Evolutionary conservation across 768 basidiomycete species (phyloP).

Genomic region (Rickenella mellea): DNA sequence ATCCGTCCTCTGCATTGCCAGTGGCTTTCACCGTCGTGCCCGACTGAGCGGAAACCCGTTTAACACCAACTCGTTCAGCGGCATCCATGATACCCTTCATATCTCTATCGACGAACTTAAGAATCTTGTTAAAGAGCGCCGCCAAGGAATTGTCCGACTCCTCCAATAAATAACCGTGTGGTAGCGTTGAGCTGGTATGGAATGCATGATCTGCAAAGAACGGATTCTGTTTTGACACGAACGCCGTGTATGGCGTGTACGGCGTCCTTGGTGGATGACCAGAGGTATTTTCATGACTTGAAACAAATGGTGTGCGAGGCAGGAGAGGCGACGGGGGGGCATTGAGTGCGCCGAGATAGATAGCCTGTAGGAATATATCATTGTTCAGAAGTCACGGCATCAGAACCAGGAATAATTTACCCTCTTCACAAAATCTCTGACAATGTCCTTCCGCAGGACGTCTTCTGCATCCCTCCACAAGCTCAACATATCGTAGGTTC

Average conservation of each 20-base stretch:
- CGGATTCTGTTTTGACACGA: slow-evolving; percentile 30
- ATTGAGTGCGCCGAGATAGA: slow-evolving; percentile 59
- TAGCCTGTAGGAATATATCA: slow-evolving; percentile 38
- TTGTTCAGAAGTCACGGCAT: neutral
- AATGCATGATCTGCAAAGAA: slow-evolving; percentile 21
- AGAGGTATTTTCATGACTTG: slow-evolving; percentile 30
- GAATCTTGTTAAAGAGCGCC: slow-evolving; percentile 69
- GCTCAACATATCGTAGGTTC: slow-evolving; percentile 70
- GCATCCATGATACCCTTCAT: slow-evolving; percentile 66
- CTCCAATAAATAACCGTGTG: slow-evolving; percentile 55
- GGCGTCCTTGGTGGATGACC: slow-evolving; percentile 47
- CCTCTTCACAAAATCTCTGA: slow-evolving; percentile 70
- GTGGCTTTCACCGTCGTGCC: slow-evolving; percentile 2
- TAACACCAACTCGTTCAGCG: slow-evolving; percentile 57
- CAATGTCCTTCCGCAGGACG: slow-evolving; percentile 61
- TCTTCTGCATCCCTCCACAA: slow-evolving; percentile 88
- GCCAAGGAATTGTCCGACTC: slow-evolving; percentile 61
- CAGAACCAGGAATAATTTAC: slow-evolving; percentile 26
- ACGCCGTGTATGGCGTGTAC: slow-evolving; percentile 41
- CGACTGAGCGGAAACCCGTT: slow-evolving; percentile 22
- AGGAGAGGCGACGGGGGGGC: slow-evolving; percentile 66
- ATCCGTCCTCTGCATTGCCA: slow-evolving; percentile 29
- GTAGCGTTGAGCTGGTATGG: slow-evolving; percentile 21
- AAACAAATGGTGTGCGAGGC: slow-evolving; percentile 65
- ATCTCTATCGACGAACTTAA: slow-evolving; percentile 74